Conservation (phyloP, 2,329 filamentous ascomycete species). For the Neonectria punicea region DNA sequence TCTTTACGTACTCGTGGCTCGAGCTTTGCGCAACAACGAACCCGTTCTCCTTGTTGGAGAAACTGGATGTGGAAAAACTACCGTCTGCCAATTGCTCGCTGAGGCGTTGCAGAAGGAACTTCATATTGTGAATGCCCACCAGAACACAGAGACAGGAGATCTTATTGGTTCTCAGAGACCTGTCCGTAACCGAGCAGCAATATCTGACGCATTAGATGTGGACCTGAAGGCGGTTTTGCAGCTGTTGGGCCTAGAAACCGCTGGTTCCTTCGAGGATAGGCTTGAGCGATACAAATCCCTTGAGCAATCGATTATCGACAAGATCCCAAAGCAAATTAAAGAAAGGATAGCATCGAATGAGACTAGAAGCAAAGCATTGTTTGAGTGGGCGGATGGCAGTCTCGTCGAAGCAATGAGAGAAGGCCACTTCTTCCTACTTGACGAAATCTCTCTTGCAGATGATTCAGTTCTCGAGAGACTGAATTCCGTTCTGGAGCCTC, state of each 20-base stretch:
- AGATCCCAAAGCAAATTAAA: conserved; percentile 60
- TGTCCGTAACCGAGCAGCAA: conserved; percentile 82
- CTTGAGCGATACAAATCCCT: conserved; percentile 64
- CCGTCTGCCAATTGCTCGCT: conserved; percentile 91
- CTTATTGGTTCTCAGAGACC: conserved; percentile 95
- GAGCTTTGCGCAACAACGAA: conserved; percentile 89
- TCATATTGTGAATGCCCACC: conserved; percentile 95
- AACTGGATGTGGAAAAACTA: conserved; percentile 98
- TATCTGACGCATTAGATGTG: conserved; percentile 72
- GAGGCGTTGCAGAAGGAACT: conserved; percentile 81
- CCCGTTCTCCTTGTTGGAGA: conserved; percentile 95
- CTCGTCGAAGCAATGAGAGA: conserved; percentile 93
- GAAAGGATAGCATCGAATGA: conserved; percentile 59
- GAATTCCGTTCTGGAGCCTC: conserved; percentile 94
- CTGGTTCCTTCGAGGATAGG: conserved; percentile 63
- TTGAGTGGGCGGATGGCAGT: conserved; percentile 96
- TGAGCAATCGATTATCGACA: conserved; percentile 59
- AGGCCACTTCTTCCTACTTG: conserved; percentile 90
- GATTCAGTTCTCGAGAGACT: conserved; percentile 96
- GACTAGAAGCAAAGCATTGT: conserved; percentile 82
- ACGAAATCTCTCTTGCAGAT: conserved; percentile 97
- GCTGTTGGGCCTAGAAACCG: conserved; percentile 51
- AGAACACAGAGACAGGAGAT: conserved; percentile 97
- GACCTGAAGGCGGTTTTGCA: conserved; percentile 65
- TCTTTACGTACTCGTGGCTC: conserved; percentile 87